phyloP scores from a whole-genome alignment of 2,329 filamentous ascomycete genomes.

The Trichoderma sp. region DNA sequence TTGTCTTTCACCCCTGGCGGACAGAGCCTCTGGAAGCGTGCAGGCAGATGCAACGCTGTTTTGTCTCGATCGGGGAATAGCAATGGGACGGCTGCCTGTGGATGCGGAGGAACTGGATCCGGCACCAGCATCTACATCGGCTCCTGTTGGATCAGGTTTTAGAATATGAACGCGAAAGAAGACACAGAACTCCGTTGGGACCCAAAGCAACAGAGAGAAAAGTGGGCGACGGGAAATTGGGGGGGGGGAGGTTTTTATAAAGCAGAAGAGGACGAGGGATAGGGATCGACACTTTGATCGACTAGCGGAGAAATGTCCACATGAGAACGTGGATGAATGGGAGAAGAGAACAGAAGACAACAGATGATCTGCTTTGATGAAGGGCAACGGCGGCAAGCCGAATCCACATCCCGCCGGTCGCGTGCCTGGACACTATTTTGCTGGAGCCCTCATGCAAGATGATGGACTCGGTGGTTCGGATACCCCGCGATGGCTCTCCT shows the following conservation, averaged over 20 bases:
- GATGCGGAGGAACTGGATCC: constrained; percentile 25
- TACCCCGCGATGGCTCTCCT: constrained; percentile 22
- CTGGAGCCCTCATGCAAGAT: constrained; percentile 20
- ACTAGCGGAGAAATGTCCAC: background rate
- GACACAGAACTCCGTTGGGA: no score
- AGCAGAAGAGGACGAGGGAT: background rate
- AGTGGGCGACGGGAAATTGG: constrained; percentile 15
- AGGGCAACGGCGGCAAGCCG: constrained; percentile 21
- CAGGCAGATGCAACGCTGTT: constrained; percentile 45
- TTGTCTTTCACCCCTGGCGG: constrained; percentile 60
- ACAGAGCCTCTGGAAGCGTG: constrained; percentile 54
- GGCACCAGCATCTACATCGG: background rate
- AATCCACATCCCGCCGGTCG: constrained; percentile 17
- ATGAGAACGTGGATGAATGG: background rate
- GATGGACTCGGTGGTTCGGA: constrained; percentile 17
- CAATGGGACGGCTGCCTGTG: constrained; percentile 52
- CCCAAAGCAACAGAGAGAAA: constrained; percentile 26
- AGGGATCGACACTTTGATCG: constrained; percentile 11
- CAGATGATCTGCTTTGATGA: constrained; percentile 7
- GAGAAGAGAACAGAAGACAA: background rate
- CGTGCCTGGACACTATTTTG: constrained; percentile 12
- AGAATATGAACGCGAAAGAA: constrained; percentile 26
- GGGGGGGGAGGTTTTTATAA: no score
- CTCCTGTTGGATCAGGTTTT: constrained; percentile 18
- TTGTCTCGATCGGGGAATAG: constrained; percentile 51